phyloP scores from a whole-genome alignment of 75 land plant species.

The Pinus taeda region DNA sequence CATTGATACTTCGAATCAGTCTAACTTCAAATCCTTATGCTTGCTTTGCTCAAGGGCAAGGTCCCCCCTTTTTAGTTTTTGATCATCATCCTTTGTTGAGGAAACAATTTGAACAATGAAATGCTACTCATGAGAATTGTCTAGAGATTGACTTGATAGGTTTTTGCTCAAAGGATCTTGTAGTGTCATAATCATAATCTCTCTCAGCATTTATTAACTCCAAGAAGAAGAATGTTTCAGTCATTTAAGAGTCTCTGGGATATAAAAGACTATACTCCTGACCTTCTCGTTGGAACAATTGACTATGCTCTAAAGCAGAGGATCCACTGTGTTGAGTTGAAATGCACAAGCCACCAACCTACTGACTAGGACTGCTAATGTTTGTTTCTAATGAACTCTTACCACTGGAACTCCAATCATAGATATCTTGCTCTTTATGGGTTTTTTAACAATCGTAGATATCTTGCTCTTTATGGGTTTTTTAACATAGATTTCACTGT shows the following conservation, averaged over 20 bases:
- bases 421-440: conserved; percentile 2
- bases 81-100: conserved; percentile 11
- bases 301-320: conserved; percentile 2
- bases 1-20: too few relatives aligned
- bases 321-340: neutral
- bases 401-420: neutral
- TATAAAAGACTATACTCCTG: neutral
- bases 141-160: neutral
- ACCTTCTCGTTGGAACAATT: neutral
- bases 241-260: conserved; percentile 1
- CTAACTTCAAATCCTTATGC: too few relatives aligned
- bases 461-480: conserved; percentile 7
- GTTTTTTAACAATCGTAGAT: neutral
- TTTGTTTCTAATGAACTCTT: conserved; percentile 1
- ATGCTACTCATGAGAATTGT: neutral
- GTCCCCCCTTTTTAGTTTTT: neutral
- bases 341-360: neutral
- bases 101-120: conserved; percentile 2
- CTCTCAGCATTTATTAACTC: conserved; percentile 6
- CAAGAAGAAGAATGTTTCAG: conserved; percentile 33
- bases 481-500: conserved; percentile 11
- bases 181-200: neutral
- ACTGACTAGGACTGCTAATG: neutral
- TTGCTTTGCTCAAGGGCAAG: too few relatives aligned
- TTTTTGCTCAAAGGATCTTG: neutral